Percentiles rank a stretch among this genome's conserved stretches.
Evolutionary conservation across 306 rosid genomes (phyloP).

Genomic region (Lotus japonicus): DNA sequence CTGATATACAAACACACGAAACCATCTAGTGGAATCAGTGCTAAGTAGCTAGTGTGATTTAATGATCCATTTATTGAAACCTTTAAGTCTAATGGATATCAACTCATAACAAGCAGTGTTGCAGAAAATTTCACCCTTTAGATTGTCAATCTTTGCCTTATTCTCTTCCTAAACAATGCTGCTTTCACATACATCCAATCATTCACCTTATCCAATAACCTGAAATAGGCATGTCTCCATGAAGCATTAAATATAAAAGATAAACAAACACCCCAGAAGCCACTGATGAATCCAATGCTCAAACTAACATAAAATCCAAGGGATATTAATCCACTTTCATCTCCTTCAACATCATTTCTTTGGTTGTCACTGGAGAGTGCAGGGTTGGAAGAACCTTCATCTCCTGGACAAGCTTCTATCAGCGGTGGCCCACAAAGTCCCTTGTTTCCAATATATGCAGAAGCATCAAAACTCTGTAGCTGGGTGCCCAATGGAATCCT

Average conservation of each 20-base stretch:
- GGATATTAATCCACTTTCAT: too few relatives aligned
- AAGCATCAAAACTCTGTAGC: neutral
- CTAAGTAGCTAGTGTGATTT: neutral
- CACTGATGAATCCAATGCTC: neutral
- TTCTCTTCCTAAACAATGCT: neutral
- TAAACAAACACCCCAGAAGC: neutral
- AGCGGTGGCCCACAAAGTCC: neutral
- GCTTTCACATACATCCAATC: neutral
- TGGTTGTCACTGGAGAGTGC: neutral
- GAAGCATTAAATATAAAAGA: neutral
- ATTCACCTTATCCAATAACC: neutral
- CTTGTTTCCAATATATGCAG: neutral
- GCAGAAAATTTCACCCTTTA: neutral
- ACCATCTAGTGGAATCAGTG: neutral
- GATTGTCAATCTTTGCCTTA: neutral
- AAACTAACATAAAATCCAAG: neutral
- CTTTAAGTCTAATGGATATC: neutral
- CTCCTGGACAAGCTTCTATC: neutral
- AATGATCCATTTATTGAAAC: neutral
- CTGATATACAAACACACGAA: too few relatives aligned
- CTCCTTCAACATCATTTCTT: neutral
- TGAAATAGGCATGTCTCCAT: neutral
- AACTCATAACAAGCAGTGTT: neutral
- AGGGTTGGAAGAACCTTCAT: neutral
- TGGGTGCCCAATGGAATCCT: neutral